phyloP scores from a whole-genome alignment of 2,329 filamentous ascomycete species.

The Hypomyces perniciosus region DNA sequence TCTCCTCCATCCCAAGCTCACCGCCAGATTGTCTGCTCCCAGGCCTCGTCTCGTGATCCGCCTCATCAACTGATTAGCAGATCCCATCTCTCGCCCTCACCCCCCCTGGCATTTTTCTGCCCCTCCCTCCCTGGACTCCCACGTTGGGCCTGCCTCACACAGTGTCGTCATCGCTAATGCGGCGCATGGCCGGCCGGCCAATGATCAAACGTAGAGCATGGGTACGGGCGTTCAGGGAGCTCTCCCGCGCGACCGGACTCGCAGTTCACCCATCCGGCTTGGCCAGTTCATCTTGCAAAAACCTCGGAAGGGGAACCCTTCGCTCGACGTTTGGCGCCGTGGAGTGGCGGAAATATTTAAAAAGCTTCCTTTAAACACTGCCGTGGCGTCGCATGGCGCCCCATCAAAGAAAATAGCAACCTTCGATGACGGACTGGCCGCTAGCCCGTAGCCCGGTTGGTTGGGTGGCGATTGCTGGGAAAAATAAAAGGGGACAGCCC shows the following conservation, averaged over 20 bases:
- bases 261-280: slow-evolving; percentile 3
- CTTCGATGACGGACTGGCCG: not conserved
- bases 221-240: slow-evolving; percentile 6
- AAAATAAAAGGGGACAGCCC: slow-evolving; percentile 4
- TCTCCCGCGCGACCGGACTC: slow-evolving; percentile 6
- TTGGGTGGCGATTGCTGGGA: not conserved
- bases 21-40: slow-evolving; percentile 7
- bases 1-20: slow-evolving; percentile 1
- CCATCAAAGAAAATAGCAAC: slow-evolving; percentile 3
- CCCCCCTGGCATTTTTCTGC: not conserved
- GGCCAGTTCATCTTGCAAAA: slow-evolving; percentile 3
- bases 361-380: slow-evolving; percentile 9
- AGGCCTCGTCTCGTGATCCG: slow-evolving; percentile 6
- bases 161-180: slow-evolving; percentile 12
- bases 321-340: not conserved
- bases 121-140: slow-evolving; percentile 3
- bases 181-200: slow-evolving; percentile 6
- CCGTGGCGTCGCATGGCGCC: slow-evolving; percentile 13
- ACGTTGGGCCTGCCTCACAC: slow-evolving; percentile 6
- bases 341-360: slow-evolving; percentile 9
- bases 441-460: not conserved
- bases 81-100: slow-evolving; percentile 9
- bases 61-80: slow-evolving; percentile 12
- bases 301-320: not conserved
- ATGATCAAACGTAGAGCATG: slow-evolving; percentile 11